phyloP scores from a whole-genome alignment of 768 basidiomycete species.

The Phallus indusiatus region DNA sequence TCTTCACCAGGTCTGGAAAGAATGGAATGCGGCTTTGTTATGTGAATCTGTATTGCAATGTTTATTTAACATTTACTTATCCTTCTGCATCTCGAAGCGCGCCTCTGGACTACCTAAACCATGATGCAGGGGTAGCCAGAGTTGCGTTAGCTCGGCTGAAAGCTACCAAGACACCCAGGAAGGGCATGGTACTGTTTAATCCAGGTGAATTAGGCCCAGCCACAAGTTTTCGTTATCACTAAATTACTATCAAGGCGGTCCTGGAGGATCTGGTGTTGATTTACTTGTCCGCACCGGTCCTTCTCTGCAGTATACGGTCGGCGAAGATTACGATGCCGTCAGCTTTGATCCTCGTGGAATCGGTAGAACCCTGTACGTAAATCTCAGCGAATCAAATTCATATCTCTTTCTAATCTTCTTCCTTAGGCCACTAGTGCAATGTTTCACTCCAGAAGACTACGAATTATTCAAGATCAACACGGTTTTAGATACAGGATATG shows the following conservation, averaged over 20 bases:
- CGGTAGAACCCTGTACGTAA: slow-evolving; percentile 6
- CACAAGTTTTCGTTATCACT: background rate
- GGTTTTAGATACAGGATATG: slow-evolving; percentile 6
- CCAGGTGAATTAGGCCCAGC: background rate
- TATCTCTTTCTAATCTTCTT: background rate
- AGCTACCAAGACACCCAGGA: background rate
- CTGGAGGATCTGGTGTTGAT: background rate
- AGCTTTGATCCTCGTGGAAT: slow-evolving; percentile 14
- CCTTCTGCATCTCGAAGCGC: background rate
- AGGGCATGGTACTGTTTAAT: slow-evolving; percentile 2
- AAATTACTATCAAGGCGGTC: background rate
- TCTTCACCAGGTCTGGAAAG: background rate
- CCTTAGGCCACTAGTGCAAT: slow-evolving; percentile 3
- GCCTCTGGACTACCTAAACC: slow-evolving; percentile 1
- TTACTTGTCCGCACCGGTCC: background rate
- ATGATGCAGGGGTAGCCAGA: slow-evolving; percentile 1
- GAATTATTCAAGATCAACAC: slow-evolving; percentile 6
- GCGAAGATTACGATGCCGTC: slow-evolving; percentile 11
- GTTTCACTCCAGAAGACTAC: slow-evolving; percentile 4
- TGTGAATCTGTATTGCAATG: background rate
- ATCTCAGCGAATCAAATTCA: background rate
- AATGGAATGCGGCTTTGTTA: slow-evolving; percentile 2
- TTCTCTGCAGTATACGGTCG: background rate
- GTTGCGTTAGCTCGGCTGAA: background rate
- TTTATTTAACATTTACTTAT: background rate